A percentile compares a stretch with the other conserved stretches of the same genome.
These are phyloP conservation scores for Fraxinus velutina DNA, from an alignment of 305 asterid species.

Conservation along the genomic window DNA sequence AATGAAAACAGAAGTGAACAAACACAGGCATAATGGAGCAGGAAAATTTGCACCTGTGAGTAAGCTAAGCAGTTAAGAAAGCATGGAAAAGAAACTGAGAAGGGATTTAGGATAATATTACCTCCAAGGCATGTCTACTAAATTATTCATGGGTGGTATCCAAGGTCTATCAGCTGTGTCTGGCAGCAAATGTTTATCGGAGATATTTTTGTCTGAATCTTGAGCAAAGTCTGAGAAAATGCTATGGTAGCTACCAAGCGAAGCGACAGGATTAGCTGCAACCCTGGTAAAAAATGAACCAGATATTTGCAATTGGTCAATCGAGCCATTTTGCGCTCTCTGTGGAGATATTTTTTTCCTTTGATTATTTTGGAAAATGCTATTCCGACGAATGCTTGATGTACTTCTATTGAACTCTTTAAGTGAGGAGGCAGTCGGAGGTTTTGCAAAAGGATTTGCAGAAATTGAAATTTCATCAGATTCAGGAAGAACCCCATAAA, in stretches of 20 bases:
- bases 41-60: background rate
- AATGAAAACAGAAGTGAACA: background rate
- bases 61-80: background rate
- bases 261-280: conserved; percentile 24
- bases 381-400: conserved; percentile 20
- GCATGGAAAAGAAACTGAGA: background rate
- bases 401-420: conserved; percentile 28
- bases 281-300: conserved; percentile 5
- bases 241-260: conserved; percentile 26
- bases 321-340: conserved; percentile 25
- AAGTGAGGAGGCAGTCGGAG: conserved; percentile 27
- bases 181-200: conserved; percentile 19
- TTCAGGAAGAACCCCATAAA: conserved; percentile 26
- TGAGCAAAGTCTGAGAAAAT: conserved; percentile 21
- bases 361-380: conserved; percentile 22
- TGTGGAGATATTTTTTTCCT: conserved; percentile 18
- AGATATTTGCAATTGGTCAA: conserved; percentile 16
- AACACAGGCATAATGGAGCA: background rate
- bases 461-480: conserved; percentile 23
- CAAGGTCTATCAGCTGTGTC: conserved; percentile 18
- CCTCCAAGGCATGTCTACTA: conserved; percentile 42
- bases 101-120: conserved; percentile 9
- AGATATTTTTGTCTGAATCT: conserved; percentile 12
- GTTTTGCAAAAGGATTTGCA: conserved; percentile 10
- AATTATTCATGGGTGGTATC: conserved; percentile 26